Evolutionary conservation across 106 monocot genomes (phyloP), one percentile per base, ranked within the genome.

Genomic region (Ottelia alismoides): DNA sequence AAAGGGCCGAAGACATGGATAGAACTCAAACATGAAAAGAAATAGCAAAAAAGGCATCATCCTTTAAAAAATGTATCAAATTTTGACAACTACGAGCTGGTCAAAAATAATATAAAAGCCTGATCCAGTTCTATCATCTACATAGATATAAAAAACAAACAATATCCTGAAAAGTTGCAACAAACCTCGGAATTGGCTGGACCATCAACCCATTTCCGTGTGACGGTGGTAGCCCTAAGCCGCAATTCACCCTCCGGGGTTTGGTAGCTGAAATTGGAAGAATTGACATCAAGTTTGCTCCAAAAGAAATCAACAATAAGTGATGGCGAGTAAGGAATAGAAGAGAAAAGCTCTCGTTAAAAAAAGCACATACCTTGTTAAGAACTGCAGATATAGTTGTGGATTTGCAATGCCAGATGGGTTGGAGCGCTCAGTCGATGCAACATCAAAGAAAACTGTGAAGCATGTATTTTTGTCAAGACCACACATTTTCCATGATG

Each of bases 401-500:
- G 82, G 72, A 83, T 99, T 90, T 56, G 74, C 66, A 52, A 58
- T 54, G 58, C 77, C 90, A 45, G 78, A 58, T 69, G 74, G 82
- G 49, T 30, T 77, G 69, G 94, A 84, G 20, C 67, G 67, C 27
- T 99, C 98, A 61, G 74, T 90, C 4, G 98, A 90, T 49, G 90
- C 76, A 49, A 99, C 66, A 69, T 99, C 98, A 83, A 99, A 99
- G 62, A 99, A 99, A 44, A 90, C 77, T 2, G 98, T 99, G 66
- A 99, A 75, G 54, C 77, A 99, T 60, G 98, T 99, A 70, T 65
- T 99, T 30, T 76, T 82, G 62, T 99, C 98, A 67, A 99, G 76
- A 28, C 90, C 90, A 68, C 98, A 99, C 76, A 99, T 77, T 77
- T 86, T 99, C 98, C 98, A 99, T 55, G 82, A 56, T 35, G 77